Evolutionary conservation across 2,329 filamentous ascomycete genomes (phyloP).

Genomic region (Cordyceps cicadae): DNA sequence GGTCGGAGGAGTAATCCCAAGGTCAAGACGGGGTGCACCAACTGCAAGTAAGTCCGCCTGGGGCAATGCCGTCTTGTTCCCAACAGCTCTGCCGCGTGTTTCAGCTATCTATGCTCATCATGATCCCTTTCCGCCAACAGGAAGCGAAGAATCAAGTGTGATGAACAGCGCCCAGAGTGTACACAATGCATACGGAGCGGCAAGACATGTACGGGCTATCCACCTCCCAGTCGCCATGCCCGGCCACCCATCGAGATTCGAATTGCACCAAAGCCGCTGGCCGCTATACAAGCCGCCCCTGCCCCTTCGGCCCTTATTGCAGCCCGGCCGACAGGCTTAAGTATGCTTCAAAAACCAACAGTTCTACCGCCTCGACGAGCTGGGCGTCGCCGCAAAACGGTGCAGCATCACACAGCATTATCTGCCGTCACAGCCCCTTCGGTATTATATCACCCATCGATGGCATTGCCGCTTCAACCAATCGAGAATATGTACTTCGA

Average conservation of each 20-base stretch:
- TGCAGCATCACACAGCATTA: not conserved
- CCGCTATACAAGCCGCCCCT: slow-evolving; percentile 16
- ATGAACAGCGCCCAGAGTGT: slow-evolving; percentile 54
- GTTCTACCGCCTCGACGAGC: slow-evolving; percentile 25
- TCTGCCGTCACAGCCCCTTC: not conserved
- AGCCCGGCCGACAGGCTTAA: slow-evolving; percentile 5
- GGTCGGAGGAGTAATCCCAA: slow-evolving; percentile 49
- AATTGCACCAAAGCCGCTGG: slow-evolving; percentile 40
- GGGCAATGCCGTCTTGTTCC: not conserved
- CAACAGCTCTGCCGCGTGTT: not conserved
- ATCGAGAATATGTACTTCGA: slow-evolving; percentile 53
- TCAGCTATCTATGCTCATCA: slow-evolving; percentile 11
- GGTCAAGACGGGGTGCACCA: slow-evolving; percentile 58
- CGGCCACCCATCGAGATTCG: slow-evolving; percentile 38
- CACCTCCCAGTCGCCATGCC: slow-evolving; percentile 43
- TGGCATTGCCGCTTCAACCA: slow-evolving; percentile 38
- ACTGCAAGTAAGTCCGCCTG: slow-evolving; percentile 53
- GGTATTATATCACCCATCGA: slow-evolving; percentile 24
- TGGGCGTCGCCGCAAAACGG: not conserved
- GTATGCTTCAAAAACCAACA: slow-evolving; percentile 18
- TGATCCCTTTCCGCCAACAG: slow-evolving; percentile 28
- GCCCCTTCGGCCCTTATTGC: not conserved
- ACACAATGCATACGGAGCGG: slow-evolving; percentile 51
- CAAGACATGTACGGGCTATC: slow-evolving; percentile 53
- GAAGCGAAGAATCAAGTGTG: slow-evolving; percentile 56